These are phyloP conservation scores for Suillus americanus DNA, from an alignment of 768 basidiomycete genomes.

Conservation along the genomic window DNA sequence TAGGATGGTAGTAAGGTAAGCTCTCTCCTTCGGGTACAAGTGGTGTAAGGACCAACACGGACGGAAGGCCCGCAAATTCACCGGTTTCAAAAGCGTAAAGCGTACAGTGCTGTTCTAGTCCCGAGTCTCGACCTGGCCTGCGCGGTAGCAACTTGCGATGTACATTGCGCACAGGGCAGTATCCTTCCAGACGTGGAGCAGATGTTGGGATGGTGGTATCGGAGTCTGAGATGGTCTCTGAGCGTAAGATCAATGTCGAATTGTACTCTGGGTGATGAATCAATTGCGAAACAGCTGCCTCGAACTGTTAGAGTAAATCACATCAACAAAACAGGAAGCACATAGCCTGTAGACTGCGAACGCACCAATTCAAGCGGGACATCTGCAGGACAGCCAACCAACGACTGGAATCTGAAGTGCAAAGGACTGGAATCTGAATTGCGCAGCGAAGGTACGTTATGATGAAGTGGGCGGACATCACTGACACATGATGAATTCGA, in stretches of 20 bases:
- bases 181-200: slow-evolving; percentile 39
- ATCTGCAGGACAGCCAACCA: slow-evolving; percentile 41
- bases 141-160: slow-evolving; percentile 74
- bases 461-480: not conserved
- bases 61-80: slow-evolving; percentile 27
- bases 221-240: slow-evolving; percentile 59
- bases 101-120: slow-evolving; percentile 77
- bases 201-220: slow-evolving; percentile 26
- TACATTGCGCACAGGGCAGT: slow-evolving; percentile 48
- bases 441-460: not conserved
- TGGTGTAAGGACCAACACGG: slow-evolving; percentile 58
- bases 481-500: not conserved
- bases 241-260: slow-evolving; percentile 85
- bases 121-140: slow-evolving; percentile 71
- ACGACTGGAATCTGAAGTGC: slow-evolving; percentile 19
- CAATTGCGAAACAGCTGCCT: slow-evolving; percentile 66
- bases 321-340: not conserved
- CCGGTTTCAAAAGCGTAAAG: slow-evolving; percentile 46
- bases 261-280: slow-evolving; percentile 92
- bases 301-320: slow-evolving; percentile 53
- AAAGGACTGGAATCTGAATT: not conserved
- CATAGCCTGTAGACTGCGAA: not conserved
- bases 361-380: slow-evolving; percentile 46
- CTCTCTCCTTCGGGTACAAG: slow-evolving; percentile 41
- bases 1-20: slow-evolving; percentile 90